A percentile compares a stretch with the other conserved stretches of the same genome.
Conservation (phyloP, 306 rosid species). For the Ormosia semicastrata region DNA sequence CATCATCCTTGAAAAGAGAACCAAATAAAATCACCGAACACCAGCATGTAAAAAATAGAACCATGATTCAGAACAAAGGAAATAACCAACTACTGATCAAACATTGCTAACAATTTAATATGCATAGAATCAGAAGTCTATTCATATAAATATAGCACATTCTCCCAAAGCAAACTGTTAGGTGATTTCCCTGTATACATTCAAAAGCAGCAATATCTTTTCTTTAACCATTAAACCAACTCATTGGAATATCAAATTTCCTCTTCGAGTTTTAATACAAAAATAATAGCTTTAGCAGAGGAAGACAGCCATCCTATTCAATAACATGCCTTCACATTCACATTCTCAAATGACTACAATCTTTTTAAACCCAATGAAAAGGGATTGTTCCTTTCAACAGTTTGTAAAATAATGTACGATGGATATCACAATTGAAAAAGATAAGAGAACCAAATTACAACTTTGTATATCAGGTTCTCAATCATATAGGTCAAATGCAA, state of each 20-base stretch:
- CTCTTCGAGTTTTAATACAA: background rate
- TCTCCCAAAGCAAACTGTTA: background rate
- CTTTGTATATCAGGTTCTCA: too few species aligned
- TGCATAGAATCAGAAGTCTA: background rate
- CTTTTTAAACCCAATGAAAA: background rate
- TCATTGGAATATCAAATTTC: background rate
- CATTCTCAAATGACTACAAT: background rate
- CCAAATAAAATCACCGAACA: background rate
- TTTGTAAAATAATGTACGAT: background rate
- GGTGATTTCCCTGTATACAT: background rate
- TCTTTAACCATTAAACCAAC: background rate
- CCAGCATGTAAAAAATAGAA: too few species aligned
- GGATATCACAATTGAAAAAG: background rate
- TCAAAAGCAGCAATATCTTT: background rate
- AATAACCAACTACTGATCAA: background rate
- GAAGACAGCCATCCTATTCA: background rate
- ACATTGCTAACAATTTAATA: background rate
- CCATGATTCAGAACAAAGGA: background rate
- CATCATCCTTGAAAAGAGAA: constrained; percentile 56
- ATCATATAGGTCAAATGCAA: too few species aligned
- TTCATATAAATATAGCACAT: too few species aligned
- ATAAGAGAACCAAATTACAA: background rate
- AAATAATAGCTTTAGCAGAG: background rate
- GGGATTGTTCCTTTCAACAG: background rate
- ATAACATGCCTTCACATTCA: too few species aligned